Conservation (phyloP, 257 asterid species). For the Penstemon newberryi region DNA sequence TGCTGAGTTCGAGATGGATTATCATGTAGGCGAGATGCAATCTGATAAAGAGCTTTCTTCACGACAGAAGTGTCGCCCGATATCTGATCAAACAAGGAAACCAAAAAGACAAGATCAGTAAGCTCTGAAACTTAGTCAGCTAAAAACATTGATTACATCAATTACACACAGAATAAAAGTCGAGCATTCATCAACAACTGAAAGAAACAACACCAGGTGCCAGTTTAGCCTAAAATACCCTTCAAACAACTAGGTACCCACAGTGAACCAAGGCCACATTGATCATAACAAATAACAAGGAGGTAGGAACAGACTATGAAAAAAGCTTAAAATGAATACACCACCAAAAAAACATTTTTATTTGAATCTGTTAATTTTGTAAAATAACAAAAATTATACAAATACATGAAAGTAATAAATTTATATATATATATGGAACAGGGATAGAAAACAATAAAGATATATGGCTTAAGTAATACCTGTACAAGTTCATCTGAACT, state of each 20-base stretch:
- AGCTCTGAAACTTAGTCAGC: slow-evolving; percentile 5
- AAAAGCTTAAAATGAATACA: neutral
- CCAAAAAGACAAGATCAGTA: neutral
- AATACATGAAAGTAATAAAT: neutral
- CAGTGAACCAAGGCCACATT: slow-evolving; percentile 6
- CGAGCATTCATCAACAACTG: slow-evolving; percentile 3
- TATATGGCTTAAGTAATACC: slow-evolving; percentile 40
- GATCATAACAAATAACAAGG: neutral
- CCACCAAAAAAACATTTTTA: neutral
- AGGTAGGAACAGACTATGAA: neutral
- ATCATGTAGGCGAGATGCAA: slow-evolving; percentile 79
- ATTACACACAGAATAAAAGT: neutral
- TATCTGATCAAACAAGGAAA: slow-evolving; percentile 49
- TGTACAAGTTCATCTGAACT: slow-evolving; percentile 91
- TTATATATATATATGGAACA: neutral
- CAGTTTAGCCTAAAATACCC: neutral
- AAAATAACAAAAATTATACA: neutral
- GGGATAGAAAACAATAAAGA: neutral
- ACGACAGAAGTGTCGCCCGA: slow-evolving; percentile 76
- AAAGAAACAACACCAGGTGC: neutral
- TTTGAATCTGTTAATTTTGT: neutral
- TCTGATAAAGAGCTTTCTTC: slow-evolving; percentile 77
- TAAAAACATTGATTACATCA: neutral
- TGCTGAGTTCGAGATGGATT: slow-evolving; percentile 96
- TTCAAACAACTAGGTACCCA: slow-evolving; percentile 2